A percentile compares a stretch with the other conserved stretches of the same genome.
Conservation (phyloP, 2,329 filamentous ascomycete genomes). For the Beauveria sp. region DNA sequence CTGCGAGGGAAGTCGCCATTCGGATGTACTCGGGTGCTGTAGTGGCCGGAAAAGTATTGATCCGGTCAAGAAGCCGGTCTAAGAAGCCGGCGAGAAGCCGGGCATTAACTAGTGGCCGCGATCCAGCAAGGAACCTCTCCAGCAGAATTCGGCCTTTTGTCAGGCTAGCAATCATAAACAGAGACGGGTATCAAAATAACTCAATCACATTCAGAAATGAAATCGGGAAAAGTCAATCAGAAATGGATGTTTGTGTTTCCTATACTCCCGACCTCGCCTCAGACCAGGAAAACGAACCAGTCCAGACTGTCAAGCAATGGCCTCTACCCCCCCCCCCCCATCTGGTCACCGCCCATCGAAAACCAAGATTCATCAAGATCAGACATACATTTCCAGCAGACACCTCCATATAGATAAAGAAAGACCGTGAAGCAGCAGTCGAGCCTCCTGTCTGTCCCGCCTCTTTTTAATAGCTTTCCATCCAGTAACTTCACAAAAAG, state of each 20-base stretch:
- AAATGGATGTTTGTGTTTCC: neutral
- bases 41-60: neutral
- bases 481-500: neutral
- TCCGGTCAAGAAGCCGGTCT: neutral
- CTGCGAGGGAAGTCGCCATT: neutral
- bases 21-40: slow-evolving; percentile 4
- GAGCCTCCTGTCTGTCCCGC: neutral
- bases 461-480: neutral
- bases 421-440: neutral
- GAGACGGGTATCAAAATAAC: too few relatives aligned
- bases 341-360: neutral
- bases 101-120: neutral
- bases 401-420: neutral
- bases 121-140: too few relatives aligned
- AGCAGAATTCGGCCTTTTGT: neutral
- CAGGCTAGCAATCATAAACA: too few relatives aligned
- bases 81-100: slow-evolving; percentile 3
- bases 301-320: neutral
- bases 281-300: neutral
- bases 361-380: neutral
- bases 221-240: neutral
- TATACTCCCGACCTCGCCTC: neutral
- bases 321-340: neutral
- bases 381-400: slow-evolving; percentile 3
- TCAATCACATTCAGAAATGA: too few relatives aligned